phyloP scores from a whole-genome alignment of 2,329 filamentous ascomycete genomes.

The Ophiostoma sp. region DNA sequence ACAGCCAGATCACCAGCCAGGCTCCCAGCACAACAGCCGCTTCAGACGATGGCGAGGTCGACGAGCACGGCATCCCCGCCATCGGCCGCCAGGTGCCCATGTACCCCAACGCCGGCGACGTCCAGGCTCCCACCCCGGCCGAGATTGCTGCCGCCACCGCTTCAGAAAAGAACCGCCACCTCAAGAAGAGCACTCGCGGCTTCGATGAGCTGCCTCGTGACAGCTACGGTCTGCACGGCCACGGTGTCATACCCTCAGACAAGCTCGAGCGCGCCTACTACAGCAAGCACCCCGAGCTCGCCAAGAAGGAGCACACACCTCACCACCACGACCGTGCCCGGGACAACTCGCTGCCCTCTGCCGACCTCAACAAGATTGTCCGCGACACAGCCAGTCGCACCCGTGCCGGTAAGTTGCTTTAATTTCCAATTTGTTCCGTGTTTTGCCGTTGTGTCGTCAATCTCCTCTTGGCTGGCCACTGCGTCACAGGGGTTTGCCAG shows the following conservation, averaged over 20 bases:
- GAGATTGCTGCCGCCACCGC: slow-evolving; percentile 36
- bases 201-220: slow-evolving; percentile 69
- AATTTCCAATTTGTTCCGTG: slow-evolving; percentile 30
- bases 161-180: slow-evolving; percentile 53
- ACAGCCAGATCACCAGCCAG: slow-evolving; percentile 30
- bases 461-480: not conserved
- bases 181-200: slow-evolving; percentile 67
- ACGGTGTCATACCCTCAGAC: slow-evolving; percentile 69
- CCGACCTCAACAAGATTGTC: slow-evolving; percentile 86
- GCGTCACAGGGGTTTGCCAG: not conserved
- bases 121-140: slow-evolving; percentile 85
- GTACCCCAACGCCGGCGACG: slow-evolving; percentile 86
- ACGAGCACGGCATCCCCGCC: slow-evolving; percentile 85
- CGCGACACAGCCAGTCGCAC: slow-evolving; percentile 58
- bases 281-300: slow-evolving; percentile 79
- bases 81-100: slow-evolving; percentile 91
- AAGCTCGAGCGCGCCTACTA: slow-evolving; percentile 90
- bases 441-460: not conserved
- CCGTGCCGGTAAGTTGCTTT: slow-evolving; percentile 44
- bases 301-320: slow-evolving; percentile 64
- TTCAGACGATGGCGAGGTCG: slow-evolving; percentile 58
- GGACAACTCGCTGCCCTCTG: slow-evolving; percentile 82
- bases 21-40: slow-evolving; percentile 40
- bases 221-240: slow-evolving; percentile 89
- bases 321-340: slow-evolving; percentile 52